Evolutionary conservation across 2,329 filamentous ascomycete genomes (phyloP).

Genomic region (Pseudocercospora ulei): DNA sequence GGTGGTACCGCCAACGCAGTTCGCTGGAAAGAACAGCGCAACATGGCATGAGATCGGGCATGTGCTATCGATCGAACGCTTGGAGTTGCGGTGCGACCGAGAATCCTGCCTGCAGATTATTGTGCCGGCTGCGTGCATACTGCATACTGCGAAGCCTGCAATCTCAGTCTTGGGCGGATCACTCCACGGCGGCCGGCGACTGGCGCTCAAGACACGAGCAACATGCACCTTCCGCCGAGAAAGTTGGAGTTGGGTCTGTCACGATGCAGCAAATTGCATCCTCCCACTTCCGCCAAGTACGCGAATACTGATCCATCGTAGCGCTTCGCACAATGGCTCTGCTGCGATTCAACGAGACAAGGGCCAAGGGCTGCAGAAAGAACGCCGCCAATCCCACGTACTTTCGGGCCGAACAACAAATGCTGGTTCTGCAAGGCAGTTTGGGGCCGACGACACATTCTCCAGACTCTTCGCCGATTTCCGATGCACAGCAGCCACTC

Average conservation of each 20-base stretch:
- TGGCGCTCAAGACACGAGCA: no score
- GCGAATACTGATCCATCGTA: no score
- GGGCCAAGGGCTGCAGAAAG: no score
- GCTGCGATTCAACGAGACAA: no score
- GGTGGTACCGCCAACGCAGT: conserved; percentile 4
- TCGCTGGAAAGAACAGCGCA: conserved; percentile 1
- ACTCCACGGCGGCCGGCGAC: background rate
- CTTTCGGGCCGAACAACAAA: no score
- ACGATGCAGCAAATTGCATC: no score
- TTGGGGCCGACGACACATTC: background rate
- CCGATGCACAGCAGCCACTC: background rate
- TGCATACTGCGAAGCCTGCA: background rate
- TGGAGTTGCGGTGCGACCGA: conserved; percentile 2
- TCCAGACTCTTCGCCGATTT: background rate
- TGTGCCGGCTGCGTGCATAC: conserved; percentile 3
- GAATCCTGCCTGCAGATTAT: conserved; percentile 6
- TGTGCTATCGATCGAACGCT: conserved; percentile 5
- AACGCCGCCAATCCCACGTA: no score
- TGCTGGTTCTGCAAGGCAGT: no score
- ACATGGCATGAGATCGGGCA: conserved; percentile 1
- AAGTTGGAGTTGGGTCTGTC: no score
- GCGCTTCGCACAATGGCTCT: no score
- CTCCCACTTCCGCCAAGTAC: no score
- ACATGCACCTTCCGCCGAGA: no score
- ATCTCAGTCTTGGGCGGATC: conserved; percentile 1